Evolutionary conservation across 495 filamentous ascomycete species (phyloP), one percentile per base, ranked within the genome.

Genomic region (Arthonia radiata): DNA sequence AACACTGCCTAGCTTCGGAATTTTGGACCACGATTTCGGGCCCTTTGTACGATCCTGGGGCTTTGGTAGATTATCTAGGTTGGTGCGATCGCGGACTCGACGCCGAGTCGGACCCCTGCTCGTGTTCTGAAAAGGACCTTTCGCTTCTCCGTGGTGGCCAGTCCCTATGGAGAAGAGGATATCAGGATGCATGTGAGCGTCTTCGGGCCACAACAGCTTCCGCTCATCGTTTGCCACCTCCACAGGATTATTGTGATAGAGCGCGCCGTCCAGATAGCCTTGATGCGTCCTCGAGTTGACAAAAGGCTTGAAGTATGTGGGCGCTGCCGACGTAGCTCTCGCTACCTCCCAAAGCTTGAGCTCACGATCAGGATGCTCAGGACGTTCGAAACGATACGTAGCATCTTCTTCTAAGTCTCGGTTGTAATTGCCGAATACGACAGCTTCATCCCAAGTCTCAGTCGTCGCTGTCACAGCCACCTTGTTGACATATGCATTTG

Each of bases 111-210:
- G 43, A 43, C 49, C 13, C 41, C 23, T 5, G 33, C 34, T 7
- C 31, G 41, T 14, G 39, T 36, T 19, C 30, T 24, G 13, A 34
- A 31, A 2, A 44, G 17, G 24, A 39, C 39, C 4, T 31, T 34
- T 15, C 39, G 39, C 4, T 17, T 8, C 2, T 23, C 25, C 3
- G 7, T 23, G 5, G 17, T 24, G 15, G 16, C 16, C 48, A 31
- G 36, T 52, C 13, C 59, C 58, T 13, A 63, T 34, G 4, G 57
- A 64, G 13, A 64, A 43, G 14, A 64, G 30, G 0, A 61, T 34
- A 32, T 64, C 59, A 0, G 58, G 54, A 7, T 33, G 33, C 14
- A 31, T 22, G 13, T 49, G 27, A 3, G 23, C 36, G 10, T 49
- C 32, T 29, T 57, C 46, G 15, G 39, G 44, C 59, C 59, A 65